Percentiles rank a stretch among this genome's conserved stretches.
Conservation (phyloP, 164 flowering plant genomes). For the Stephania japonica region DNA sequence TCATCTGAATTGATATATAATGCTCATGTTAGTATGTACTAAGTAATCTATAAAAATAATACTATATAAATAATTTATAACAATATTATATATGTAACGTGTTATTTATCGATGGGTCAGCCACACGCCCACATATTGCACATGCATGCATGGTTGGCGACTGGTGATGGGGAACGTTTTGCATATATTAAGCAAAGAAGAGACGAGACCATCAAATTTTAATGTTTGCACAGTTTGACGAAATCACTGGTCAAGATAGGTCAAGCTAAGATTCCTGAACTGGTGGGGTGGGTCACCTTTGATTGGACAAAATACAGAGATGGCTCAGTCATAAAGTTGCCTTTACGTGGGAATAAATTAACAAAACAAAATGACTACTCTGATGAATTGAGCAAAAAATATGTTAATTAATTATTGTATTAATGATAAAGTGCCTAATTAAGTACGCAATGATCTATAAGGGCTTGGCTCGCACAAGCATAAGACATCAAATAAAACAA, state of each 20-base stretch:
- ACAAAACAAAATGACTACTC: neutral
- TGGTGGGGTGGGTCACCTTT: slow-evolving; percentile 3
- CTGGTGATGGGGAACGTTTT: no score
- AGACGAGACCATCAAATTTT: neutral
- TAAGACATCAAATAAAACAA: no score
- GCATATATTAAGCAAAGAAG: neutral
- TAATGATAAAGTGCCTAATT: no score
- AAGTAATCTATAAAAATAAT: no score
- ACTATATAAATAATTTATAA: no score
- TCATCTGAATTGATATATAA: neutral
- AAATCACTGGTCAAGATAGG: neutral
- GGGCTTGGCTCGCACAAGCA: no score
- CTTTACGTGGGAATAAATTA: neutral
- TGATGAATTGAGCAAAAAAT: neutral
- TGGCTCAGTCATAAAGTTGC: neutral
- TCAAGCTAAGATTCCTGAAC: neutral
- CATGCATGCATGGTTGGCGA: no score
- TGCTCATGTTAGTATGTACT: neutral
- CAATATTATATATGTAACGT: no score
- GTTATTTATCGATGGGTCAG: no score
- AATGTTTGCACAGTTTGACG: neutral
- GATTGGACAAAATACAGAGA: neutral
- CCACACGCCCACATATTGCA: no score
- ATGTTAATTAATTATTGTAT: no score
- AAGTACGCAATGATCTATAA: no score